These are phyloP conservation scores for Coniochaeta hoffmannii DNA, from an alignment of 2,329 filamentous ascomycete species.

Conservation along the genomic window DNA sequence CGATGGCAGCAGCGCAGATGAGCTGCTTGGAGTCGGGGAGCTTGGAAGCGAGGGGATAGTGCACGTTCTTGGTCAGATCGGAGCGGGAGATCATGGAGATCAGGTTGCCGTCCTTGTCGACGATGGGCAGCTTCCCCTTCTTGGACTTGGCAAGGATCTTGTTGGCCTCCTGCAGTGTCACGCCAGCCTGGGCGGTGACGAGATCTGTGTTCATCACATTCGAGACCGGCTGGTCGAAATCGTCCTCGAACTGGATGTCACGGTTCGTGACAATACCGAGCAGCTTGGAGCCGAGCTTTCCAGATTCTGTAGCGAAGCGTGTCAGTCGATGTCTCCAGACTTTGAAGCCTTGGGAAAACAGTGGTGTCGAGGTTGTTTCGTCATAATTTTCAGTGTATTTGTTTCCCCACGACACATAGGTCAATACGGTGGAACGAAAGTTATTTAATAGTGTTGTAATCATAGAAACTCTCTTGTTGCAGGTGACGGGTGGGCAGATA, in stretches of 20 bases:
- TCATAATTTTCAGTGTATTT: constrained; percentile 39
- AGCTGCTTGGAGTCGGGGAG: constrained; percentile 96
- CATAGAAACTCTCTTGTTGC: constrained; percentile 34
- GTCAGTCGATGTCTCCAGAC: constrained; percentile 25
- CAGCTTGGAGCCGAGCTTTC: constrained; percentile 89
- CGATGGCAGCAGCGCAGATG: constrained; percentile 89
- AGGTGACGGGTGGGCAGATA: not conserved
- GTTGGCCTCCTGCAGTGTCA: constrained; percentile 84
- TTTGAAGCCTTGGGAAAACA: not conserved
- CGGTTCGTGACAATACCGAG: constrained; percentile 96
- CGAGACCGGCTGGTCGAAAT: constrained; percentile 64
- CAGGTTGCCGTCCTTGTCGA: constrained; percentile 76
- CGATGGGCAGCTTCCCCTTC: constrained; percentile 96
- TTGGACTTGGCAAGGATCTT: constrained; percentile 88
- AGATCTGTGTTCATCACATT: constrained; percentile 95
- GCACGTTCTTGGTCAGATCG: constrained; percentile 96
- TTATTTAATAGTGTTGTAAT: constrained; percentile 86
- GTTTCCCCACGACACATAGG: constrained; percentile 80
- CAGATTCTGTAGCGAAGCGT: constrained; percentile 58
- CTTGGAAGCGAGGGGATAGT: constrained; percentile 95
- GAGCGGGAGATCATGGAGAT: constrained; percentile 90
- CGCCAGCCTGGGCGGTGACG: constrained; percentile 76
- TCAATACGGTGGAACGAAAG: constrained; percentile 99
- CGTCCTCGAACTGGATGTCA: constrained; percentile 92
- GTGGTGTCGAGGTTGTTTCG: constrained; percentile 21